A percentile compares a stretch with the other conserved stretches of the same genome.
These are phyloP conservation scores for Blastocystis sp. DNA, from an alignment of 352 stramenopile species.

Conservation along the genomic window DNA sequence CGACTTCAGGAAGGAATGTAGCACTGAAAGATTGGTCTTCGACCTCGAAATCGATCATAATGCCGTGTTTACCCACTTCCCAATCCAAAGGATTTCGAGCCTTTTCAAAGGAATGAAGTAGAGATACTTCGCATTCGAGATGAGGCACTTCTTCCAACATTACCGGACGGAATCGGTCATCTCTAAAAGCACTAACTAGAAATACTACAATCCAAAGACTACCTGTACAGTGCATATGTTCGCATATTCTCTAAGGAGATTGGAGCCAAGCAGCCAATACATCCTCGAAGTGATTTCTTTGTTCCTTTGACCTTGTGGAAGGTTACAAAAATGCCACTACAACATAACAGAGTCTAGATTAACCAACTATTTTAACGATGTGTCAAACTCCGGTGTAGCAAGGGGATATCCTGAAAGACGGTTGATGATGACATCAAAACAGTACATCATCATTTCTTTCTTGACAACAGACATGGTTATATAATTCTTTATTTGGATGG, in stretches of 20 bases:
- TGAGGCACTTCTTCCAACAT: slow-evolving; percentile 44
- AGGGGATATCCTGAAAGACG: slow-evolving; percentile 19
- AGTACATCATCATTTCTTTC: slow-evolving; percentile 63
- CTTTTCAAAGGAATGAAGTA: slow-evolving; percentile 58
- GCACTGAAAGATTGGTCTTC: slow-evolving; percentile 24
- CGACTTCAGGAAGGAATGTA: slow-evolving; percentile 59
- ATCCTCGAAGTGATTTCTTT: slow-evolving; percentile 28
- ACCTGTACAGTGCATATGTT: slow-evolving; percentile 59
- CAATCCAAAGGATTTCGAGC: slow-evolving; percentile 21
- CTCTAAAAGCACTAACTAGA: slow-evolving; percentile 19
- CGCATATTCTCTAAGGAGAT: slow-evolving; percentile 46
- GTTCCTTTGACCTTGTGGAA: slow-evolving; percentile 7
- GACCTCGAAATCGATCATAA: slow-evolving; percentile 62
- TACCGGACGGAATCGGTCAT: slow-evolving; percentile 38
- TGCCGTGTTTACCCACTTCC: slow-evolving; percentile 60
- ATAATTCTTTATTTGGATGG: not conserved
- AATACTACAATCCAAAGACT: not conserved
- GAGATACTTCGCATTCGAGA: slow-evolving; percentile 29
- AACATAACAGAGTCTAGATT: not conserved
- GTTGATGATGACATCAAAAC: slow-evolving; percentile 60
- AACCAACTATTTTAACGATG: slow-evolving; percentile 44
- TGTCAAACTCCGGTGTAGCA: slow-evolving; percentile 43
- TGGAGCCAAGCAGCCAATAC: slow-evolving; percentile 51
- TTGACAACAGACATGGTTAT: slow-evolving; percentile 59
- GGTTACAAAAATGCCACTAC: slow-evolving; percentile 60